phyloP scores from a whole-genome alignment of 2,329 filamentous ascomycete species.

The Mycosphaerella arachidis region DNA sequence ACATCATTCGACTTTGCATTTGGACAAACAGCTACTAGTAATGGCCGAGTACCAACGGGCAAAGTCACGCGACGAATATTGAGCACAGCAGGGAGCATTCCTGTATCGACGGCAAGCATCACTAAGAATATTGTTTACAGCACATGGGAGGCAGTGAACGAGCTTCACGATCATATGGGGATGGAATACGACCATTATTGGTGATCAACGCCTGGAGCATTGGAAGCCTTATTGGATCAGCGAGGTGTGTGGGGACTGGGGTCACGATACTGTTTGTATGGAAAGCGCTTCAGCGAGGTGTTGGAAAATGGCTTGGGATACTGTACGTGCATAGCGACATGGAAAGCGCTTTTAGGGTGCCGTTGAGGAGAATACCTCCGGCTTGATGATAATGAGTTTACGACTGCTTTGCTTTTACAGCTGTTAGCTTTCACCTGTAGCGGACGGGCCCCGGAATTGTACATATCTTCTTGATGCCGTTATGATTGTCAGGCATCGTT shows the following conservation, averaged over 20 bases:
- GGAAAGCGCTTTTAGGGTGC: no score
- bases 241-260: not conserved
- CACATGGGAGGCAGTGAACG: not conserved
- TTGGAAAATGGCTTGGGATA: no score
- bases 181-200: not conserved
- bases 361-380: no score
- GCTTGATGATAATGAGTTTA: no score
- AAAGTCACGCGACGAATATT: not conserved
- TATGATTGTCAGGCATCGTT: no score
- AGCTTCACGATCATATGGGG: not conserved
- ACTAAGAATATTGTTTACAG: not conserved
- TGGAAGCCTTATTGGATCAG: not conserved
- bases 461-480: no score
- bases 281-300: not conserved
- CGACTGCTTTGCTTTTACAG: no score
- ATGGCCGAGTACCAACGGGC: not conserved
- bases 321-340: no score
- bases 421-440: no score
- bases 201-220: not conserved
- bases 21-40: slow-evolving; percentile 1
- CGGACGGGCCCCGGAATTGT: no score
- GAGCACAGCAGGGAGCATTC: not conserved
- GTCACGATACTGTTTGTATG: not conserved
- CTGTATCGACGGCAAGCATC: not conserved
- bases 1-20: not conserved